A percentile compares a stretch with the other conserved stretches of the same genome.
These are phyloP conservation scores for Coemansia sp. DNA, from an alignment of 192 early-diverging fungal species.

Conservation along the genomic window DNA sequence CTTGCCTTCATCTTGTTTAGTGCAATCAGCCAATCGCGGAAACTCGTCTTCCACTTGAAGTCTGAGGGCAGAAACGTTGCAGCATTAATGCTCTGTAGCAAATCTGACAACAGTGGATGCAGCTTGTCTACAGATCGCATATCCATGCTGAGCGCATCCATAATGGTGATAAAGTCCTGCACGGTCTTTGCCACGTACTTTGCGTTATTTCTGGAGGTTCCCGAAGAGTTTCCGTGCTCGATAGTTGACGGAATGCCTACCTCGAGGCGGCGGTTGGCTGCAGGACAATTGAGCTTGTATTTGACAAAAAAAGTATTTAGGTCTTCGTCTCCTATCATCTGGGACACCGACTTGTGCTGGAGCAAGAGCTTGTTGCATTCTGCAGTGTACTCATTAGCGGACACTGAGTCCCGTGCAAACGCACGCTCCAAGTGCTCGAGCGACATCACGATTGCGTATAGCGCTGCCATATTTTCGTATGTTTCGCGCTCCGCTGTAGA, in stretches of 20 bases:
- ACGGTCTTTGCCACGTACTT: conserved; percentile 80
- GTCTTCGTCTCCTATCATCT: conserved; percentile 52
- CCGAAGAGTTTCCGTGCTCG: conserved; percentile 73
- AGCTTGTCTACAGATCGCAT: conserved; percentile 86
- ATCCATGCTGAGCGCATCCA: conserved; percentile 86
- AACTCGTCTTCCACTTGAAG: conserved; percentile 78
- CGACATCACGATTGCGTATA: conserved; percentile 88
- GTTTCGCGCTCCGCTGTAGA: conserved; percentile 84
- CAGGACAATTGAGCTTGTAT: conserved; percentile 74
- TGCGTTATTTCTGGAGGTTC: conserved; percentile 57
- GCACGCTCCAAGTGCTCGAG: conserved; percentile 92
- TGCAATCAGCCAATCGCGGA: conserved; percentile 86
- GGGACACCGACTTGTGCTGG: conserved; percentile 81
- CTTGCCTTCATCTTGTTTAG: conserved; percentile 93
- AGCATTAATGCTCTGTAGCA: conserved; percentile 88
- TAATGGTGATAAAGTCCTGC: conserved; percentile 86
- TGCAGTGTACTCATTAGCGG: conserved; percentile 86
- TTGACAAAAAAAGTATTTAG: conserved; percentile 51
- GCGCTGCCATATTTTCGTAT: conserved; percentile 89
- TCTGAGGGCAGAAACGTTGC: conserved; percentile 71
- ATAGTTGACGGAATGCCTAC: conserved; percentile 96
- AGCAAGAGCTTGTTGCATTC: conserved; percentile 87
- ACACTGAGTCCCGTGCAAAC: conserved; percentile 85
- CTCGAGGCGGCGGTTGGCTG: conserved; percentile 82
- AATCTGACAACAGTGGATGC: conserved; percentile 81